Evolutionary conservation across 2,329 filamentous ascomycete species (phyloP).

Genomic region (Epicoccum sorghinum): DNA sequence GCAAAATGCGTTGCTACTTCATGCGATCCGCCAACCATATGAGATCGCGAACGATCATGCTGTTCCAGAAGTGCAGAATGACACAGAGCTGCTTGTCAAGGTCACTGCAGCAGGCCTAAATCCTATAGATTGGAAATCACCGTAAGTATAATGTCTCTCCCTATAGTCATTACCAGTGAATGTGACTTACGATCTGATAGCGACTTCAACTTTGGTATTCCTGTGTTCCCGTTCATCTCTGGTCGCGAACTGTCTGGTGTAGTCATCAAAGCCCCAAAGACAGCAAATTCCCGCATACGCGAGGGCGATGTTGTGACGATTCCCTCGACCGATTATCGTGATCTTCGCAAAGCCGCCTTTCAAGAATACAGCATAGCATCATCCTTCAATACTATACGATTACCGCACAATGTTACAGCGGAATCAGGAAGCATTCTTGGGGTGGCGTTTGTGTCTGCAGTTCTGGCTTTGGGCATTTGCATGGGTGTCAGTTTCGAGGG

Average conservation of each 20-base stretch:
- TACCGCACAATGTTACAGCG: slow-evolving; percentile 61
- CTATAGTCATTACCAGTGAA: not conserved
- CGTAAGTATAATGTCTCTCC: slow-evolving; percentile 55
- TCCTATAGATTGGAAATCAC: slow-evolving; percentile 77
- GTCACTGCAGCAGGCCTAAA: slow-evolving; percentile 72
- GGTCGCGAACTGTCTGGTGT: slow-evolving; percentile 73
- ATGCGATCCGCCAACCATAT: slow-evolving; percentile 59
- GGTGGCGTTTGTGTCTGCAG: slow-evolving; percentile 74
- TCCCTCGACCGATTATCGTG: slow-evolving; percentile 77
- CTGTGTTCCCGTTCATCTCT: slow-evolving; percentile 70
- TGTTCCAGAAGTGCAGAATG: slow-evolving; percentile 53
- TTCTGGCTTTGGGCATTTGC: slow-evolving; percentile 70
- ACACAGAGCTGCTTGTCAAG: slow-evolving; percentile 67
- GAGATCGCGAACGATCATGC: slow-evolving; percentile 52
- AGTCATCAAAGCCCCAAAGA: slow-evolving; percentile 58
- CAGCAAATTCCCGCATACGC: slow-evolving; percentile 56
- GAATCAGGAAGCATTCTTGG: slow-evolving; percentile 68
- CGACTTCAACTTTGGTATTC: slow-evolving; percentile 74
- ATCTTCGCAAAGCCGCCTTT: slow-evolving; percentile 73
- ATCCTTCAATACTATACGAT: slow-evolving; percentile 67
- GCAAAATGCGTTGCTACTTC: slow-evolving; percentile 59
- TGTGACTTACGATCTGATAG: slow-evolving; percentile 45
- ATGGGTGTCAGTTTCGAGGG: slow-evolving; percentile 69
- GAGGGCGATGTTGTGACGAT: slow-evolving; percentile 55
- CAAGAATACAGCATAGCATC: slow-evolving; percentile 72